phyloP scores from a whole-genome alignment of 1,284 basidiomycete genomes.

The Pseudomicrostroma phylloplanum region DNA sequence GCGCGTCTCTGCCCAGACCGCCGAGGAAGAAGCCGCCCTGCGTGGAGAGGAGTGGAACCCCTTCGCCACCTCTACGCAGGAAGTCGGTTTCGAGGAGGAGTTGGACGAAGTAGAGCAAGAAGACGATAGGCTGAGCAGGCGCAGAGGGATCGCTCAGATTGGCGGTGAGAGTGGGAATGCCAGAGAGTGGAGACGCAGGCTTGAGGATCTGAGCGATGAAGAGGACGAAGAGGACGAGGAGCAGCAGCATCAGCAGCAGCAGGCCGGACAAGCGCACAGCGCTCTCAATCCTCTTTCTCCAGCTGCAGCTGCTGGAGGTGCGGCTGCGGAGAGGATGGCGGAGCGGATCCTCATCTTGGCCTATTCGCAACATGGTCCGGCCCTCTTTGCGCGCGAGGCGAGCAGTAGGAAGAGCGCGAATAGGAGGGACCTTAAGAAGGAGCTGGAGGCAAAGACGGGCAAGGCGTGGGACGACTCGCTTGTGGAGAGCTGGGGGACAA shows the following conservation, averaged over 20 bases:
- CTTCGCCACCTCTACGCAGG: background rate
- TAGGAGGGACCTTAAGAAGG: slow-evolving; percentile 14
- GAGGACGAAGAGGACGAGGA: slow-evolving; percentile 1
- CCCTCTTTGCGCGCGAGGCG: slow-evolving; percentile 7
- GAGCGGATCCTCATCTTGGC: slow-evolving; percentile 11
- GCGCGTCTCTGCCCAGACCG: background rate
- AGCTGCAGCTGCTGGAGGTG: too few relatives aligned
- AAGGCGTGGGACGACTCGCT: slow-evolving; percentile 26
- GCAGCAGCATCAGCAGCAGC: slow-evolving; percentile 4
- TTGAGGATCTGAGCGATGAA: too few relatives aligned
- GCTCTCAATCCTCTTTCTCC: background rate
- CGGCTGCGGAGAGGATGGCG: background rate
- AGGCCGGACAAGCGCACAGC: too few relatives aligned
- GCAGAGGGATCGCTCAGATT: too few relatives aligned
- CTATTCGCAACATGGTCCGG: slow-evolving; percentile 1
- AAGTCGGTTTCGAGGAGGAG: slow-evolving; percentile 14
- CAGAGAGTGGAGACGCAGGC: too few relatives aligned
- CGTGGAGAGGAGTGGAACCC: slow-evolving; percentile 1
- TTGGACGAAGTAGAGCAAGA: slow-evolving; percentile 7
- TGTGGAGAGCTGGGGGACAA: slow-evolving; percentile 37
- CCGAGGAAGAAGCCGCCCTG: background rate
- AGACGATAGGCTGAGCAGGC: background rate
- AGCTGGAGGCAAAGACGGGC: slow-evolving; percentile 13
- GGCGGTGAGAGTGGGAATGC: too few relatives aligned
- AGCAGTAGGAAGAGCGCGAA: slow-evolving; percentile 10